Percentiles rank a stretch among this genome's conserved stretches.
These are phyloP conservation scores for Fonsecaea pedrosoi DNA, from an alignment of 2,329 filamentous ascomycete species.

Conservation along the genomic window DNA sequence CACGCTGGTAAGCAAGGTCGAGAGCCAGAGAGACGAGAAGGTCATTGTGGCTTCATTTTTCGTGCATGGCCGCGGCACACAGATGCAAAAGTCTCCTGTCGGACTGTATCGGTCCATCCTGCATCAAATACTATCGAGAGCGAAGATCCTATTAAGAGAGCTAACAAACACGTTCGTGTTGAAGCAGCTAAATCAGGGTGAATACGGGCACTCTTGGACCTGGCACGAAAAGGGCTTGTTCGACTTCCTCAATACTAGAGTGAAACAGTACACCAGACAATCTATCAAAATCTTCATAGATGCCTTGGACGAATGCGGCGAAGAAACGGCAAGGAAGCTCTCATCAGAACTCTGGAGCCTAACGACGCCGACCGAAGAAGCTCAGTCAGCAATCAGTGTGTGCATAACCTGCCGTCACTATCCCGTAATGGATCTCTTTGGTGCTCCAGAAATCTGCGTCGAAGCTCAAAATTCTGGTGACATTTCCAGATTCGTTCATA, in stretches of 20 bases:
- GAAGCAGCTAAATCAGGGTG: slow-evolving; percentile 3
- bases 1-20: background rate
- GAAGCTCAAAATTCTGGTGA: slow-evolving; percentile 9
- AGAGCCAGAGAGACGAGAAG: background rate
- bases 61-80: slow-evolving; percentile 1
- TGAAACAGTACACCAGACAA: background rate
- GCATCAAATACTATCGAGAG: background rate
- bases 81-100: slow-evolving; percentile 1
- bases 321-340: slow-evolving; percentile 12
- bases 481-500: slow-evolving; percentile 12
- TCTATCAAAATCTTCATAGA: slow-evolving; percentile 14
- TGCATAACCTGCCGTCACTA: slow-evolving; percentile 14
- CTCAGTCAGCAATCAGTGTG: background rate
- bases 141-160: background rate
- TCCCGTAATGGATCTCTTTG: slow-evolving; percentile 12
- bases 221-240: slow-evolving; percentile 12
- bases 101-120: slow-evolving; percentile 8
- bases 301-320: slow-evolving; percentile 12
- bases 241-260: slow-evolving; percentile 9
- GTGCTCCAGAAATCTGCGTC: slow-evolving; percentile 9
- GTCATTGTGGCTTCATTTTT: slow-evolving; percentile 8
- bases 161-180: background rate
- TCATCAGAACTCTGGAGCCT: slow-evolving; percentile 10
- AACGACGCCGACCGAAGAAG: background rate
- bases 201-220: slow-evolving; percentile 7